Base-by-base conservation (phyloP, 164 flowering plant genomes). In the Kingdonia uniflora region DNA sequence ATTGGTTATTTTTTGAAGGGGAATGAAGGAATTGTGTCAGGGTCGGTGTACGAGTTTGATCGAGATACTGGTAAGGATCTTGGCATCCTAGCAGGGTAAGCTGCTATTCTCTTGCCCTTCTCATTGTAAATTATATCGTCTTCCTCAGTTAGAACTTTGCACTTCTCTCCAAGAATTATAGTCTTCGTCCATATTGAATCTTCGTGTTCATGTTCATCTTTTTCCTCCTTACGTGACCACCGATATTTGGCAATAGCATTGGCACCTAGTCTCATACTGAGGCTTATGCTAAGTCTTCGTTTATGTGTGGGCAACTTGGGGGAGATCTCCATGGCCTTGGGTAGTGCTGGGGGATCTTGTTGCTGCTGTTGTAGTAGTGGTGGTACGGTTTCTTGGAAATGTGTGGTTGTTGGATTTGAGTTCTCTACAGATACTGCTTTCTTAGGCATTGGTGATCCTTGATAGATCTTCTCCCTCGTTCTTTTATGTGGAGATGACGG, bases 91-190 rank as follows among this genome's bases (percentile, higher is more conserved):
- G 65, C 14, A 4, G 56, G 55, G 39, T 60, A 71, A 0, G 82
- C 49, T 6, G 75, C 33, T 11, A 80, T 35, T 37, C 63, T 66
- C 8, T 69, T 64, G 0, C 92, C 85, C 14, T 73, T 71, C 0
- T 61, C 75, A 17, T 80, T 81, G 12, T 63, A 72, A 11, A 77
- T 13, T n/a, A 67, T 42, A 14, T 73, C 83, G 0, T 75, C 83
- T 1, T 76, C 88, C 5, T 80, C 77, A 10, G 59, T 68, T 0
- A 81, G 77, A 2, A 79, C 76, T 58, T 56, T 74, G 52, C 88
- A 81, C 56, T 57, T 84, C 62, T 87, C 90, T 11, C 96, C 94
- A 15, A 87, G 53, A 19, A 87, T 78, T 14, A 88, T 88, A 1
- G 75, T 68, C 65, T 85, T 88, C 57, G 26, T 81, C 86, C 88